Evolutionary conservation across 2,329 filamentous ascomycete species (phyloP), one percentile per base, ranked within the genome.

Genomic region (Bipolaris bicolor): DNA sequence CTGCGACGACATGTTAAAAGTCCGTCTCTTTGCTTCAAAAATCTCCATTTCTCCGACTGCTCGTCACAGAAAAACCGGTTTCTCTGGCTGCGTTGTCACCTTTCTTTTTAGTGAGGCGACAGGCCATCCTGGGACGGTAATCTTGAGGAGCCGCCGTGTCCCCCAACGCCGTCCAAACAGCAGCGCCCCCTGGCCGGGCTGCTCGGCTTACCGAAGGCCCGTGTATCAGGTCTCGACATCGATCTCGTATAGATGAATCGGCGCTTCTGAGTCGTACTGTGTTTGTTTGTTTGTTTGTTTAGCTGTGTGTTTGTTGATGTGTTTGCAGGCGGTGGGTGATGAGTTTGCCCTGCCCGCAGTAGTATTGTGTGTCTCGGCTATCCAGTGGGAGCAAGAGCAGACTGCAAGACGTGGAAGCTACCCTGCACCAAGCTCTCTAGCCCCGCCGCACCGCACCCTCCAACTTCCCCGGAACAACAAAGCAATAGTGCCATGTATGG

Each of bases 311-410:
- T 33, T 29, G n/a, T 16, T 29, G 7, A 10, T 18, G 41, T 45
- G 15, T 9, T 31, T n/a, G 18, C 20, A 46, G 18, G 15, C 18
- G 11, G 33, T 48, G 6, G 20, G 15, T n/a, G 16, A 20, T n/a
- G 26, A 7, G 33, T 36, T 36, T 37, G 16, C 22, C 34, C 39
- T n/a, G 46, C 46, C 16, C 15, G 10, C 46, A 13, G 34, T 7
- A n/a, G 34, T 7, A n/a, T 16, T 29, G 26, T 16, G 46, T 46
- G 29, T 37, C 46, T 49, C 46, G 46, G 46, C 34, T 39, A 49
- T 39, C 33, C 22, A 9, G 33, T n/a, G 13, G 34, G 22, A n/a
- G 34, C 16, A 39, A n/a, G 20, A 37, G 20, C 33, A 29, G 20
- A 7, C 29, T 46, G 33, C 20, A 22, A 26, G 4, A 39, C 34